Evolutionary conservation across 352 stramenopile species (phyloP).

Genomic region (Lagenidium sp.): DNA sequence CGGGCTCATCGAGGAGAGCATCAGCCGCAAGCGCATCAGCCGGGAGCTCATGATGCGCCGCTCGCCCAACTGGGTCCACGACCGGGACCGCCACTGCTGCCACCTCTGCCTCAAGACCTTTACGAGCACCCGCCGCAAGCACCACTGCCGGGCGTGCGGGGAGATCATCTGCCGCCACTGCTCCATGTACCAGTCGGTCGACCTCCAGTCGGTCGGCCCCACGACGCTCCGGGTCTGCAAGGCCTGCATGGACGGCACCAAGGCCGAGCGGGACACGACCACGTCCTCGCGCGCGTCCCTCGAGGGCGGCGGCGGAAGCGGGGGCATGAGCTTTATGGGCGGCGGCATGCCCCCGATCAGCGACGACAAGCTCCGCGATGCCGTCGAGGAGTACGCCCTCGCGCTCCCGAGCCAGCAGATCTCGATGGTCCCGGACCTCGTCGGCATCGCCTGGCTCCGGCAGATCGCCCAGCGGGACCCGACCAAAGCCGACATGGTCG

Average conservation of each 20-base stretch:
- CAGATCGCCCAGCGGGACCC: slow-evolving; percentile 61
- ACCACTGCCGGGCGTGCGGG: slow-evolving; percentile 76
- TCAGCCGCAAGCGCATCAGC: slow-evolving; percentile 59
- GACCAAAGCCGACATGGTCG: slow-evolving; percentile 61
- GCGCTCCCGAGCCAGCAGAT: slow-evolving; percentile 44
- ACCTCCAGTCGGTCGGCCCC: slow-evolving; percentile 60
- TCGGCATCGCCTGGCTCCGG: slow-evolving; percentile 69
- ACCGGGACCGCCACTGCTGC: slow-evolving; percentile 77
- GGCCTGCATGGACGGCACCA: slow-evolving; percentile 64
- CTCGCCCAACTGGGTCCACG: slow-evolving; percentile 67
- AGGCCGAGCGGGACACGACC: slow-evolving; percentile 2
- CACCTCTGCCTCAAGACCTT: slow-evolving; percentile 80
- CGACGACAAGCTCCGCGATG: slow-evolving; percentile 34
- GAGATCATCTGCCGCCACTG: slow-evolving; percentile 80
- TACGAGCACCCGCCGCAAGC: slow-evolving; percentile 64
- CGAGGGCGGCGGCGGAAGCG: slow-evolving; percentile 1
- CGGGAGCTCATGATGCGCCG: slow-evolving; percentile 63
- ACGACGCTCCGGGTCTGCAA: slow-evolving; percentile 76
- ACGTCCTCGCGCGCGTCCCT: slow-evolving; percentile 8
- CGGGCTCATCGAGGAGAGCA: slow-evolving; percentile 52
- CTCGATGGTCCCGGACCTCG: slow-evolving; percentile 55
- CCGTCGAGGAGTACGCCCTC: slow-evolving; percentile 68
- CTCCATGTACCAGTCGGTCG: slow-evolving; percentile 71
- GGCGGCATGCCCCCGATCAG: slow-evolving; percentile 20
- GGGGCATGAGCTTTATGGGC: no score